Evolutionary conservation across 495 filamentous ascomycete species (phyloP).

Genomic region (Oleoguttula mirabilis): DNA sequence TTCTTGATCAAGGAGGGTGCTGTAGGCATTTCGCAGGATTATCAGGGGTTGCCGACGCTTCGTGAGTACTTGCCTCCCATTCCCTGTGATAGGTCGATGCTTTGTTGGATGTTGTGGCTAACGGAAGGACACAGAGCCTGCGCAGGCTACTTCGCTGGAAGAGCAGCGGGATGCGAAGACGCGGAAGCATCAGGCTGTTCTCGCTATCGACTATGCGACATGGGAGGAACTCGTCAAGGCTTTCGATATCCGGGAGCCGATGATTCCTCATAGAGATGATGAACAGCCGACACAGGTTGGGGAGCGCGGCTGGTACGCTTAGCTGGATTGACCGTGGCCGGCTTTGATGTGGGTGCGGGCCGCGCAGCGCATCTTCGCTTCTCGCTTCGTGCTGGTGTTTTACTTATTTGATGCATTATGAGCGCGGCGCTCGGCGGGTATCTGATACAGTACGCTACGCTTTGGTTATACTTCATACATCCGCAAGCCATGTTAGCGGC

Average conservation of each 20-base stretch:
- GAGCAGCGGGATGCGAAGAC: conserved; percentile 41
- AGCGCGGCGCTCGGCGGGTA: no score
- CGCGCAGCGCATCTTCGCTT: no score
- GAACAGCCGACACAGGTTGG: conserved; percentile 42
- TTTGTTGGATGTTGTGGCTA: no score
- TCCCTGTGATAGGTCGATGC: no score
- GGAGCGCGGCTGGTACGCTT: conserved; percentile 59
- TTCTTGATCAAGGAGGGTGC: conserved; percentile 85
- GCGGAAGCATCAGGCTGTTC: conserved; percentile 59
- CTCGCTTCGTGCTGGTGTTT: no score
- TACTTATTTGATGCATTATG: no score
- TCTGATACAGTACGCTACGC: no score
- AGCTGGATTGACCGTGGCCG: no score
- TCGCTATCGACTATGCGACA: conserved; percentile 67
- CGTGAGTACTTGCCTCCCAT: no score
- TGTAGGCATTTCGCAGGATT: conserved; percentile 52
- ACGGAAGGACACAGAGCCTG: conserved; percentile 26
- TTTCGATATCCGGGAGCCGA: conserved; percentile 60
- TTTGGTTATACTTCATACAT: no score
- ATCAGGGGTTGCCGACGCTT: conserved; percentile 54
- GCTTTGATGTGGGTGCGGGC: no score
- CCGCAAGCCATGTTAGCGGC: no score
- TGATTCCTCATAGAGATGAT: conserved; percentile 74
- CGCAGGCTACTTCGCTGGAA: conserved; percentile 35
- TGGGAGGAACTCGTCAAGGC: conserved; percentile 65